Percentiles rank a stretch among this genome's conserved stretches.
These are phyloP conservation scores for Bipolaris victoriae DNA, from an alignment of 2,329 filamentous ascomycete species.

Conservation along the genomic window DNA sequence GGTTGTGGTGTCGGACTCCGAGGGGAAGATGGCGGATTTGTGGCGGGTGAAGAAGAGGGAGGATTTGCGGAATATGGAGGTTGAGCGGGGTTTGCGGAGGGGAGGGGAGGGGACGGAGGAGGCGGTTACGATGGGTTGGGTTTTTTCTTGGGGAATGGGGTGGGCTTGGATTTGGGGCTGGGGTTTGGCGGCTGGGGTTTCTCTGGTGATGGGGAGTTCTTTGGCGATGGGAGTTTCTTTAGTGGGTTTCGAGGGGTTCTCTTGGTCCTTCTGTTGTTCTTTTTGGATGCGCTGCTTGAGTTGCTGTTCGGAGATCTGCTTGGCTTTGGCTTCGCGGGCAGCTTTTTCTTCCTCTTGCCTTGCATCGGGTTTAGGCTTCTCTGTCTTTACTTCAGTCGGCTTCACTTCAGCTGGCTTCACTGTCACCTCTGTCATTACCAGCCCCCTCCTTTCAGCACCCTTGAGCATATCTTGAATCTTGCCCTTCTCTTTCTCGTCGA, in stretches of 20 bases:
- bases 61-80: constrained; percentile 17
- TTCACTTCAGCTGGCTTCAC: not conserved
- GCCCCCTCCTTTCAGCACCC: constrained; percentile 21
- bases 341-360: not conserved
- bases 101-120: constrained; percentile 8
- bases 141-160: not conserved
- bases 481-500: constrained; percentile 24
- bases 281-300: not conserved
- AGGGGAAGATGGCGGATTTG: not conserved
- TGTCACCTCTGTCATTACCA: not conserved
- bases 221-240: not conserved
- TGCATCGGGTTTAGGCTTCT: constrained; percentile 1
- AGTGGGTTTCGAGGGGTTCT: not conserved
- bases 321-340: not conserved
- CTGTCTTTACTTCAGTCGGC: constrained; percentile 8
- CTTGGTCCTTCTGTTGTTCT: not conserved
- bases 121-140: not conserved
- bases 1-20: not conserved
- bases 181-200: not conserved
- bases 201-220: not conserved
- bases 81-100: not conserved
- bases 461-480: constrained; percentile 32
- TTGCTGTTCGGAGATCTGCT: not conserved
- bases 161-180: not conserved
- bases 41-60: constrained; percentile 16